Evolutionary conservation across 1,284 basidiomycete species (phyloP).

Genomic region (Coniferiporia sulphurascens): DNA sequence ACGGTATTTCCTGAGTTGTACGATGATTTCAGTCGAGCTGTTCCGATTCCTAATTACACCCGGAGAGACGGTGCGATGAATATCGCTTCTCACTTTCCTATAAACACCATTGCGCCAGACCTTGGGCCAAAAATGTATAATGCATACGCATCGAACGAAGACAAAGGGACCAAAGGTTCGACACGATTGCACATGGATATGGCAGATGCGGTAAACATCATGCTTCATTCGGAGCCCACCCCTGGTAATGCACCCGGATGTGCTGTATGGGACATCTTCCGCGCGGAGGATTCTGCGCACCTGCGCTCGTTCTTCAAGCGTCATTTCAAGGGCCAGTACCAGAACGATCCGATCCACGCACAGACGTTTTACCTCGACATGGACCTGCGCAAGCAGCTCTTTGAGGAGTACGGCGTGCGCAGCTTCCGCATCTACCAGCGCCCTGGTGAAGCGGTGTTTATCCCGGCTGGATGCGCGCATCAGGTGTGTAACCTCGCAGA

Average conservation of each 20-base stretch:
- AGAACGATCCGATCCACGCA: slow-evolving; percentile 85
- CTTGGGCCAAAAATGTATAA: slow-evolving; percentile 86
- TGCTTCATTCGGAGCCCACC: slow-evolving; percentile 68
- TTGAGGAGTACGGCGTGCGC: slow-evolving; percentile 61
- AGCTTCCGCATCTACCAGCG: slow-evolving; percentile 85
- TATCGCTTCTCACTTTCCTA: slow-evolving; percentile 83
- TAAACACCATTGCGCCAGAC: slow-evolving; percentile 81
- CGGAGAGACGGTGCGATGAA: slow-evolving; percentile 86
- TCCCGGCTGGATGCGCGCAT: slow-evolving; percentile 94
- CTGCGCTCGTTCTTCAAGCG: slow-evolving; percentile 70
- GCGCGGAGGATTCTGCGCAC: slow-evolving; percentile 75
- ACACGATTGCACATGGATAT: slow-evolving; percentile 96
- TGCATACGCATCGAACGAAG: slow-evolving; percentile 61
- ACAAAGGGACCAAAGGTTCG: slow-evolving; percentile 67
- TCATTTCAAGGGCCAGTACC: slow-evolving; percentile 47
- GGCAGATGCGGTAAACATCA: slow-evolving; percentile 91
- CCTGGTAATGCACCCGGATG: slow-evolving; percentile 68
- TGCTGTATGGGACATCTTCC: slow-evolving; percentile 91
- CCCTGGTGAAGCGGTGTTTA: slow-evolving; percentile 92
- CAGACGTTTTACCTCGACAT: slow-evolving; percentile 86
- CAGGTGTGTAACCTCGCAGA: slow-evolving; percentile 83
- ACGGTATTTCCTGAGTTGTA: slow-evolving; percentile 82
- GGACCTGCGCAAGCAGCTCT: slow-evolving; percentile 63
- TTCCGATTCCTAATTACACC: slow-evolving; percentile 87
- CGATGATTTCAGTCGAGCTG: slow-evolving; percentile 76